Evolutionary conservation across 1,139 yeast species (phyloP), one percentile per base, ranked within the genome.

Genomic region (Candida sanyaensis): DNA sequence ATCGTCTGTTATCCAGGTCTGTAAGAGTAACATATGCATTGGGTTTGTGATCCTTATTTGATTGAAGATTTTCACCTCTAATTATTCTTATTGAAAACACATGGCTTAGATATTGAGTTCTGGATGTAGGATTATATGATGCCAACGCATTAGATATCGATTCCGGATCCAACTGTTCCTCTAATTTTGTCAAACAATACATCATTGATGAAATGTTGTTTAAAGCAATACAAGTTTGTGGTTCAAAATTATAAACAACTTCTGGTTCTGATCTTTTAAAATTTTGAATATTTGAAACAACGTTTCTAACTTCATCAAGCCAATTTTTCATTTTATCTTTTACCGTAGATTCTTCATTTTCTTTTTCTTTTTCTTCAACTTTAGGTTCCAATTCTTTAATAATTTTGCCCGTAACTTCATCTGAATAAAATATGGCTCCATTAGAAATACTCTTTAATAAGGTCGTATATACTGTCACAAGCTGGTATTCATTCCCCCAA

Each of bases 201-300:
- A 82, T 75, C 69, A 88, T 80, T 17, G 83, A 79, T 6, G 85
- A 83, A 17, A 90, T 62, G 57, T 90, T 83, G 62, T 88, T 88
- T 46, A 90, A 70, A 23, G 87, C 85, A n/a, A 88, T 80, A 65
- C 96, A 89, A 0, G 93, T 84, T 46, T 78, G 73, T 3, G 78
- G 73, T 52, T 77, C 73, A 66, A 88, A 88, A 48, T 81, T 77
- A 61, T 78, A 86, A 0, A 91, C 81, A 26, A 80, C 70, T 54
- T 84, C 79, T 5, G 67, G 58, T 50, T 71, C 69, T n/a, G 70
- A 51, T 53, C 72, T 64, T 1, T 59, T 53, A 36, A 56, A 58
- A 45, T 56, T 53, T 48, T 67, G 76, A 37, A 70, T 75, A 44
- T 74, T 80, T 44, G 73, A 73, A 10, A 83, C 83, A 6, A 75